A percentile compares a stretch with the other conserved stretches of the same genome.
phyloP scores from a whole-genome alignment of 306 rosid genomes.

The Cicer cuneatum region DNA sequence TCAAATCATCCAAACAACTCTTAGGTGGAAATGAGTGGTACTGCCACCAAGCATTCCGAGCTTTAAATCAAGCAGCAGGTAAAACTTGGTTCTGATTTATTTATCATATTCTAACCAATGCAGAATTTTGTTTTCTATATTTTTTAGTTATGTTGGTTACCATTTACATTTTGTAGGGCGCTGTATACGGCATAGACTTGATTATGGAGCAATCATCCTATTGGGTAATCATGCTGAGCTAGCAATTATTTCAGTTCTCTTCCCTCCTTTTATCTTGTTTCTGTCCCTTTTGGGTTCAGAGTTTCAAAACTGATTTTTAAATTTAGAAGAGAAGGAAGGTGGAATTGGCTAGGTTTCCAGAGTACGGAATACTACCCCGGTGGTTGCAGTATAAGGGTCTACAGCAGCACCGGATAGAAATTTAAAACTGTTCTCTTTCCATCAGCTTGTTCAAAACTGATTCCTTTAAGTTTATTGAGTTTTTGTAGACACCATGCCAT shows the following conservation, averaged over 20 bases:
- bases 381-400: constrained; percentile 6
- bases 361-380: constrained; percentile 17
- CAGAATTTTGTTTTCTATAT: not conserved
- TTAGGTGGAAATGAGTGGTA: constrained; percentile 93
- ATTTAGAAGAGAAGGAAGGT: constrained; percentile 21
- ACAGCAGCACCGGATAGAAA: not conserved
- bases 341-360: constrained; percentile 28
- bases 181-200: constrained; percentile 88
- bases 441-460: constrained; percentile 28
- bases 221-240: constrained; percentile 65
- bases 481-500: constrained; percentile 14
- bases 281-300: constrained; percentile 9
- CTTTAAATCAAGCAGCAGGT: constrained; percentile 98
- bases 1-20: constrained; percentile 75
- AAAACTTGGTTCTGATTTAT: constrained; percentile 29
- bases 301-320: constrained; percentile 19
- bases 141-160: constrained; percentile 19
- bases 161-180: constrained; percentile 66
- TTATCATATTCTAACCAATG: constrained; percentile 14
- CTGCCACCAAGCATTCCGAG: constrained; percentile 97
- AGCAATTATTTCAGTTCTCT: constrained; percentile 29
- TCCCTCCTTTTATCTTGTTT: constrained; percentile 22
- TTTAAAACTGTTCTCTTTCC: constrained; percentile 10
- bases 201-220: constrained; percentile 90
- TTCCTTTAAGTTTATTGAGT: constrained; percentile 35